A percentile compares a stretch with the other conserved stretches of the same genome.
Conservation (phyloP, 2,329 filamentous ascomycete species). For the Fusarium sp. region DNA sequence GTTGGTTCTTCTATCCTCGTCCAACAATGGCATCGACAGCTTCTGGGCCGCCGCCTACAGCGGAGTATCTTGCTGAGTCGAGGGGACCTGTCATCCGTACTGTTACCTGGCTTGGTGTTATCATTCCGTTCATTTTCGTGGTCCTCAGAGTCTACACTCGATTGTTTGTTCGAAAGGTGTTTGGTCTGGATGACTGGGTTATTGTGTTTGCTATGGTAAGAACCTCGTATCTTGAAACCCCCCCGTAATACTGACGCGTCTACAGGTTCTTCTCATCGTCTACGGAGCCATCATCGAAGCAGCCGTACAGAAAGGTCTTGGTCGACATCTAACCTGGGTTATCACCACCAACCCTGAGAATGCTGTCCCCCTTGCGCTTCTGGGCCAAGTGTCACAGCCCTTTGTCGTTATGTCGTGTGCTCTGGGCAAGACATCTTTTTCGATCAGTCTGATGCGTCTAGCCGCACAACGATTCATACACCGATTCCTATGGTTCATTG, state of each 20-base stretch:
- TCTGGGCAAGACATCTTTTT: conserved; percentile 34
- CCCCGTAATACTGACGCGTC: background rate
- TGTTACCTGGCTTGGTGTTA: conserved; percentile 32
- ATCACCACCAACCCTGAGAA: conserved; percentile 12
- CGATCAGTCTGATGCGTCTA: conserved; percentile 35
- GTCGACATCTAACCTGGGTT: conserved; percentile 32
- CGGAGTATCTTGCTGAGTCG: conserved; percentile 28
- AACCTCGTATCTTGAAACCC: no score
- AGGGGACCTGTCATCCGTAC: conserved; percentile 22
- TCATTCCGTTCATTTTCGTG: conserved; percentile 23
- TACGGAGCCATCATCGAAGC: conserved; percentile 35
- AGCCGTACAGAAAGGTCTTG: conserved; percentile 25
- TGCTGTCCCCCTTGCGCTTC: conserved; percentile 20
- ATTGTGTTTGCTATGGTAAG: conserved; percentile 29
- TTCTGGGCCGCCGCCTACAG: conserved; percentile 6
- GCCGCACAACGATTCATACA: conserved; percentile 28
- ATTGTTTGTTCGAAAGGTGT: conserved; percentile 32
- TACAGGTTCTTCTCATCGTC: conserved; percentile 25
- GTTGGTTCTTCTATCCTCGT: background rate
- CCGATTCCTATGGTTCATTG: conserved; percentile 29
- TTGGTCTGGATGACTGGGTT: conserved; percentile 36
- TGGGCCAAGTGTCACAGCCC: conserved; percentile 31
- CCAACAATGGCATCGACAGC: conserved; percentile 12
- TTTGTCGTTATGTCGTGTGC: conserved; percentile 37
- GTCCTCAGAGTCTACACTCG: conserved; percentile 21